Evolutionary conservation across 106 monocot genomes (phyloP).

Genomic region (Ottelia alismoides): DNA sequence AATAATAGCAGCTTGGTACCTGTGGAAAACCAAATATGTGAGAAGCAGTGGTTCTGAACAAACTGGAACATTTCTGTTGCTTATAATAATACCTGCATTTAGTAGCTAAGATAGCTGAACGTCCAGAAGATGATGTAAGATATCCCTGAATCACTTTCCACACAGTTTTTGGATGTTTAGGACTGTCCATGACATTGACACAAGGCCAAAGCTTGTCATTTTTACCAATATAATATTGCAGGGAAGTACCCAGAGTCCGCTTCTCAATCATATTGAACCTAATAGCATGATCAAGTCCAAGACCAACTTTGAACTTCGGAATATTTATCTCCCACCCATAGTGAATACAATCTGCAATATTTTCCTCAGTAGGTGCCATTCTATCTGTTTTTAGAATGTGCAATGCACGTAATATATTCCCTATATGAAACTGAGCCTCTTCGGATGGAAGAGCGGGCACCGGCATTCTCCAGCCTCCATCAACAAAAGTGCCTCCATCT

Average conservation of each 20-base stretch:
- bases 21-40: constrained; percentile 2
- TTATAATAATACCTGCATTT: constrained; percentile 34
- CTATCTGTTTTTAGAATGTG: constrained; percentile 34
- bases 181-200: constrained; percentile 49
- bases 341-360: constrained; percentile 54
- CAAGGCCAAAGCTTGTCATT: constrained; percentile 51
- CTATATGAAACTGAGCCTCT: constrained; percentile 11
- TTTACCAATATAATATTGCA: constrained; percentile 37
- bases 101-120: constrained; percentile 25
- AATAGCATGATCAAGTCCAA: constrained; percentile 36
- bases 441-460: constrained; percentile 10
- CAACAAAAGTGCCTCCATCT: constrained; percentile 1
- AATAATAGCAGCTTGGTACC: constrained; percentile 58
- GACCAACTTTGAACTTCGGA: constrained; percentile 29
- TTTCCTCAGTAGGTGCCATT: constrained; percentile 40
- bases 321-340: constrained; percentile 44
- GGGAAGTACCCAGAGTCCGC: constrained; percentile 30
- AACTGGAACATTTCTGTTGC: background rate
- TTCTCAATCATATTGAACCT: constrained; percentile 25
- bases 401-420: constrained; percentile 41
- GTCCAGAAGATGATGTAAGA: constrained; percentile 31
- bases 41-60: background rate
- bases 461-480: constrained; percentile 6
- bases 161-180: constrained; percentile 27
- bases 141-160: constrained; percentile 30